These are phyloP conservation scores for Solanum bulbocastanum DNA, from an alignment of 257 asterid species.

Conservation along the genomic window DNA sequence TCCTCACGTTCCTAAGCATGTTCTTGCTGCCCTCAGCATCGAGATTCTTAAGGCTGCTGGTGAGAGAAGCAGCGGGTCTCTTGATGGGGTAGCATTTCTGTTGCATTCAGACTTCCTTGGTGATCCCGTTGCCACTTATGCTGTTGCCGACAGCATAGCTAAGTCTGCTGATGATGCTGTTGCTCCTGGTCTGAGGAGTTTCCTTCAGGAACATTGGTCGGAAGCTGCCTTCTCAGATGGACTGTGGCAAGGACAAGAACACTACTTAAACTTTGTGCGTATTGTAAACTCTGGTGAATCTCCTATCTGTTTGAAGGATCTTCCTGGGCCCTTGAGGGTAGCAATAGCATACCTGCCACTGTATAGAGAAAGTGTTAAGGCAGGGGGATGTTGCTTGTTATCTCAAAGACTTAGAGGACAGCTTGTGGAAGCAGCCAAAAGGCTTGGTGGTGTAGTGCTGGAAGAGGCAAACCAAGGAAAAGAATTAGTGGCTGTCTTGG, in stretches of 20 bases:
- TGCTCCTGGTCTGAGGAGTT: slow-evolving; percentile 60
- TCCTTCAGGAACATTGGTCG: slow-evolving; percentile 75
- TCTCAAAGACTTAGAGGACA: slow-evolving; percentile 81
- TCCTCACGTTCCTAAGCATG: slow-evolving; percentile 84
- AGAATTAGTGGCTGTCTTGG: slow-evolving; percentile 68
- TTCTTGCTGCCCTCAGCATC: slow-evolving; percentile 83
- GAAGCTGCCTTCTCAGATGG: slow-evolving; percentile 69
- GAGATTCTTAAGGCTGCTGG: slow-evolving; percentile 98
- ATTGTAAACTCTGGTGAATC: slow-evolving; percentile 60
- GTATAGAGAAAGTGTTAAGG: slow-evolving; percentile 76
- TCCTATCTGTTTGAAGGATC: slow-evolving; percentile 56
- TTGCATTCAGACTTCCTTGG: slow-evolving; percentile 71
- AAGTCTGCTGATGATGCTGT: slow-evolving; percentile 62
- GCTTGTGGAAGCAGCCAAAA: slow-evolving; percentile 63
- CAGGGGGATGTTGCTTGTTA: slow-evolving; percentile 58
- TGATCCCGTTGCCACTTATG: slow-evolving; percentile 74
- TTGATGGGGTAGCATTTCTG: slow-evolving; percentile 83
- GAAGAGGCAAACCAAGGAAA: slow-evolving; percentile 48
- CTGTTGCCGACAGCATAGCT: slow-evolving; percentile 88
- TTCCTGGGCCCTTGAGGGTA: slow-evolving; percentile 81
- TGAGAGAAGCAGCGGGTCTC: slow-evolving; percentile 85
- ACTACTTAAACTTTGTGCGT: slow-evolving; percentile 45
- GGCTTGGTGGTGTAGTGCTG: slow-evolving; percentile 56
- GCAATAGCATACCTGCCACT: slow-evolving; percentile 83
- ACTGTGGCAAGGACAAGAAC: slow-evolving; percentile 43